Evolutionary conservation across 2,329 filamentous ascomycete species (phyloP).

Genomic region (Talaromyces sp.): DNA sequence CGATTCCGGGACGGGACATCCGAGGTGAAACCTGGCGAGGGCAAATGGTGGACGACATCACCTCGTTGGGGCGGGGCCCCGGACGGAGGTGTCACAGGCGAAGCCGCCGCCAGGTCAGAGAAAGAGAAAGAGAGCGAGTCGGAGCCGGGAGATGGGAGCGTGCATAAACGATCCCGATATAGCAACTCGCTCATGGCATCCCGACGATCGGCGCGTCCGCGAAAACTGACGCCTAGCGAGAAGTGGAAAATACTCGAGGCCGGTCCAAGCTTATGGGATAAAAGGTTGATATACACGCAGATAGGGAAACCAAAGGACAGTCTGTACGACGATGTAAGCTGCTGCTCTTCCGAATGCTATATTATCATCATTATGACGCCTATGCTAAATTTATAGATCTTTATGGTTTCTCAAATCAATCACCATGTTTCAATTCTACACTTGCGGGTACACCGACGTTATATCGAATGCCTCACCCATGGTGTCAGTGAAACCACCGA

Average conservation of each 20-base stretch:
- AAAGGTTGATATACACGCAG: conserved; percentile 51
- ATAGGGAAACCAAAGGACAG: conserved; percentile 49
- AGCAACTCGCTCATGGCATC: conserved; percentile 29
- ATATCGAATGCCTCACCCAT: conserved; percentile 51
- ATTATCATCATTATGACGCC: not conserved
- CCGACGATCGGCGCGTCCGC: conserved; percentile 29
- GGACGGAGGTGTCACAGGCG: conserved; percentile 31
- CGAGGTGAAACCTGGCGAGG: conserved; percentile 49
- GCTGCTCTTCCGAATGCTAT: not conserved
- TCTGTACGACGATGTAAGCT: conserved; percentile 52
- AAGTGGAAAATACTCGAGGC: conserved; percentile 52
- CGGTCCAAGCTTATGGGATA: conserved; percentile 52
- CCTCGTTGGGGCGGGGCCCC: conserved; percentile 54
- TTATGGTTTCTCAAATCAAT: conserved; percentile 59
- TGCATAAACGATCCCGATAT: conserved; percentile 36
- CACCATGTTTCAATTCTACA: conserved; percentile 59
- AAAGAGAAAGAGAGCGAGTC: conserved; percentile 22
- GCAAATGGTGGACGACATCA: conserved; percentile 57
- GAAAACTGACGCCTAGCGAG: conserved; percentile 43
- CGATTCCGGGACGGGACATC: conserved; percentile 51
- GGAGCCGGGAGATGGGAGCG: conserved; percentile 17
- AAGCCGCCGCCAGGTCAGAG: conserved; percentile 21
- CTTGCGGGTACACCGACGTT: conserved; percentile 53
- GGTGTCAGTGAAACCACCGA: conserved; percentile 31
- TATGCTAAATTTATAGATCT: conserved; percentile 43